These are phyloP conservation scores for Mycocentrospora acerina DNA, from an alignment of 2,329 filamentous ascomycete genomes.

Conservation along the genomic window DNA sequence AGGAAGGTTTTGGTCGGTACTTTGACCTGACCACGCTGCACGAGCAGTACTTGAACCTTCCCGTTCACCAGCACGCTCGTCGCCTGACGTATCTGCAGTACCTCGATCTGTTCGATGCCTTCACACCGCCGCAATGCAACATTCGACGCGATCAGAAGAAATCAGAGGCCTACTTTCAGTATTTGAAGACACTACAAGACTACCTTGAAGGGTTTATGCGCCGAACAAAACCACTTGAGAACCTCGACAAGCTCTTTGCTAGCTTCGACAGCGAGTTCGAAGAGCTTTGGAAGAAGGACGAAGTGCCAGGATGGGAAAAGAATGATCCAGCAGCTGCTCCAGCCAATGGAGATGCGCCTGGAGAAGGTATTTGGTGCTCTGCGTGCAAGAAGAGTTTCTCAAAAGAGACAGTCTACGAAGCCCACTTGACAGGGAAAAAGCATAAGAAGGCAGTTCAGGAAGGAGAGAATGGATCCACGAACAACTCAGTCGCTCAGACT, in stretches of 20 bases:
- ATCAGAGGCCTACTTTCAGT: conserved; percentile 89
- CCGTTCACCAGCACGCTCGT: conserved; percentile 66
- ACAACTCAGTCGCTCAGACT: conserved; percentile 12
- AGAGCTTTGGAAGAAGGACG: conserved; percentile 75
- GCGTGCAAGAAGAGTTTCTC: conserved; percentile 95
- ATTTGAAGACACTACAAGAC: conserved; percentile 74
- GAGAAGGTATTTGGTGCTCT: conserved; percentile 80
- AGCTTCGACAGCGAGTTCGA: conserved; percentile 84
- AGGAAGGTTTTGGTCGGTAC: conserved; percentile 90
- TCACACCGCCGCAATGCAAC: conserved; percentile 70
- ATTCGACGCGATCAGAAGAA: conserved; percentile 82
- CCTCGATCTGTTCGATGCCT: conserved; percentile 85
- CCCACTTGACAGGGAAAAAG: conserved; percentile 86
- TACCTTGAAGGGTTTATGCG: conserved; percentile 90
- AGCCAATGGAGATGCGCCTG: conserved; percentile 52
- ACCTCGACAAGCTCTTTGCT: conserved; percentile 74
- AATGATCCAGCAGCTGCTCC: conserved; percentile 42
- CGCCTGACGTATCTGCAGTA: conserved; percentile 90
- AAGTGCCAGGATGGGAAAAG: conserved; percentile 77
- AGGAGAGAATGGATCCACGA: conserved; percentile 50
- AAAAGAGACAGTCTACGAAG: conserved; percentile 92
- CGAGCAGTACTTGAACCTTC: conserved; percentile 87
- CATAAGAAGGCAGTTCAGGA: conserved; percentile 74
- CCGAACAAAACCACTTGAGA: conserved; percentile 80
- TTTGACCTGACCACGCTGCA: conserved; percentile 84